Percentiles rank a stretch among this genome's conserved stretches.
These are phyloP conservation scores for Komagataella populi DNA, from an alignment of 805 yeast species.

Conservation along the genomic window DNA sequence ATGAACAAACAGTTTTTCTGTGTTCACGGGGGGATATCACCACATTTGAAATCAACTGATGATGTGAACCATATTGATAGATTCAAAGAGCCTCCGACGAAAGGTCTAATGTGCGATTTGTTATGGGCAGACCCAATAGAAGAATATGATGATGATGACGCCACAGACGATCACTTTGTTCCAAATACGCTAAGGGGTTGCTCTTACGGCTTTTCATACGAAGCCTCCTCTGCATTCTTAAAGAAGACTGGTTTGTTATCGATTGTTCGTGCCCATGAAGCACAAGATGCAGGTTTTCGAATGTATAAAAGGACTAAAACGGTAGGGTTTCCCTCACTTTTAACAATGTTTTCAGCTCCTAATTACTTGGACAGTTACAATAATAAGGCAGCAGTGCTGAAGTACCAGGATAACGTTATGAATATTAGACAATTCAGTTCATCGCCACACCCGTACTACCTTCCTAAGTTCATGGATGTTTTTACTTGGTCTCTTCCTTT, in stretches of 20 bases:
- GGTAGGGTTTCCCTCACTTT: conserved; percentile 79
- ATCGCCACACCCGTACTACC: conserved; percentile 93
- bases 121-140: conserved; percentile 97
- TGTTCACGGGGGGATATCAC: conserved; percentile 93
- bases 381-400: conserved; percentile 89
- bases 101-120: conserved; percentile 87
- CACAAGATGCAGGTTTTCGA: conserved; percentile 94
- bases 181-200: conserved; percentile 79
- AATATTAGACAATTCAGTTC: conserved; percentile 89
- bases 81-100: conserved; percentile 85
- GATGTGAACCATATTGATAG: conserved; percentile 64
- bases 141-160: conserved; percentile 47
- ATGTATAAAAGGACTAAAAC: conserved; percentile 80
- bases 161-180: conserved; percentile 28
- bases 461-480: conserved; percentile 94
- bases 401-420: conserved; percentile 86
- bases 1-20: conserved; percentile 92
- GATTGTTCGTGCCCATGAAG: conserved; percentile 93
- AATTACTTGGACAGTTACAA: conserved; percentile 86
- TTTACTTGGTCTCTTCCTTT: conserved; percentile 96
- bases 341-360: conserved; percentile 92
- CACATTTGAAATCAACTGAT: conserved; percentile 56
- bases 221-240: conserved; percentile 69
- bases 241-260: conserved; percentile 67
- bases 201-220: conserved; percentile 78